Evolutionary conservation across 2,329 filamentous ascomycete genomes (phyloP).

Genomic region (Aaosphaeria arxii): DNA sequence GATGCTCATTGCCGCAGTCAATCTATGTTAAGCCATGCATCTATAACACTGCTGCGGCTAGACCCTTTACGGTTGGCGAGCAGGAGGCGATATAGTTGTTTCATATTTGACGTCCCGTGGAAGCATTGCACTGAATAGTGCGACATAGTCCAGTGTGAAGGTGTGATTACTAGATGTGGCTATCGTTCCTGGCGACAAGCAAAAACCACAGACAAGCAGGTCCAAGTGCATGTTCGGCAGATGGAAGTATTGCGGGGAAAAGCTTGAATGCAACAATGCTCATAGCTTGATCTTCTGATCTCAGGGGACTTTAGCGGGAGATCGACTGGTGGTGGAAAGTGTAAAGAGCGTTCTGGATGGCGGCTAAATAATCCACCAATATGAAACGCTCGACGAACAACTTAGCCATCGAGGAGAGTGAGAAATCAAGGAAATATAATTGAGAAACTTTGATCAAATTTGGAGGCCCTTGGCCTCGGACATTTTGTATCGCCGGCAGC

Average conservation of each 20-base stretch:
- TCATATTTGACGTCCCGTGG: too few species aligned
- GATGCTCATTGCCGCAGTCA: conserved; percentile 11
- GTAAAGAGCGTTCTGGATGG: conserved; percentile 17
- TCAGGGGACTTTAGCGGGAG: conserved; percentile 13
- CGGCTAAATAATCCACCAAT: conserved; percentile 26
- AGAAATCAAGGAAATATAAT: not conserved
- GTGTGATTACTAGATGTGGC: not conserved
- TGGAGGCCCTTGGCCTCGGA: conserved; percentile 3
- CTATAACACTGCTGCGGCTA: conserved; percentile 6
- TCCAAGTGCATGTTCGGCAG: conserved; percentile 18
- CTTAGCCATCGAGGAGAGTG: not conserved
- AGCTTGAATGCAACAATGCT: conserved; percentile 19
- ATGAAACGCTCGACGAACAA: conserved; percentile 10
- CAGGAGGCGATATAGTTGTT: not conserved
- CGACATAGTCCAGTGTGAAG: not conserved
- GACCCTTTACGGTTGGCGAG: not conserved
- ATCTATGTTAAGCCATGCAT: conserved; percentile 4
- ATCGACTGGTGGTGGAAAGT: conserved; percentile 9
- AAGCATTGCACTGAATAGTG: too few species aligned
- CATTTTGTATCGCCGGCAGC: conserved; percentile 7
- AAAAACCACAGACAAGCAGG: not conserved
- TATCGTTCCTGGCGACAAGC: conserved; percentile 4
- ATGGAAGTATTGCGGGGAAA: conserved; percentile 29
- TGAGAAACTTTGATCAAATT: conserved; percentile 6
- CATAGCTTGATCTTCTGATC: conserved; percentile 5